A percentile compares a stretch with the other conserved stretches of the same genome.
Evolutionary conservation across 2,329 filamentous ascomycete species (phyloP).

Genomic region (Ceratocystiopsis minuta): DNA sequence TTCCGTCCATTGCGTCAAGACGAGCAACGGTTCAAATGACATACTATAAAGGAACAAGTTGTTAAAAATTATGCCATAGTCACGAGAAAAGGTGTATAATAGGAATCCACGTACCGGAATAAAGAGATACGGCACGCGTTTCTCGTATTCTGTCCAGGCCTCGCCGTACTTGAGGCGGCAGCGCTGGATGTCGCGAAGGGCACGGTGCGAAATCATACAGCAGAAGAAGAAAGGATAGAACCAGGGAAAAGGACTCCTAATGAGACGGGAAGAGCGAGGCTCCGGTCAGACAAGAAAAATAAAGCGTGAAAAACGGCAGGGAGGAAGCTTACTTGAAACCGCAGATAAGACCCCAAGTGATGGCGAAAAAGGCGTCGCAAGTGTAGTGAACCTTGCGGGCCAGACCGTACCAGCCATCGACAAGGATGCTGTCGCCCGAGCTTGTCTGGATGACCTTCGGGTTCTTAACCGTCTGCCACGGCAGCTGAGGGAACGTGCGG

Average conservation of each 20-base stretch:
- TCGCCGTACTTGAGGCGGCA: constrained; percentile 59
- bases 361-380: constrained; percentile 61
- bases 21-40: neutral
- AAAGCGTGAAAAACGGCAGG: neutral
- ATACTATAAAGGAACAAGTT: neutral
- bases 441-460: constrained; percentile 51
- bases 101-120: constrained; percentile 26
- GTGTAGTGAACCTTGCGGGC: constrained; percentile 67
- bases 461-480: constrained; percentile 58
- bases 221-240: constrained; percentile 77
- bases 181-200: constrained; percentile 55
- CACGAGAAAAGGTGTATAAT: neutral
- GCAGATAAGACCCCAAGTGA: constrained; percentile 65
- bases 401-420: constrained; percentile 61
- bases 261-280: too few species aligned
- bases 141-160: constrained; percentile 12
- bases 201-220: constrained; percentile 66
- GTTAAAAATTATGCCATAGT: neutral
- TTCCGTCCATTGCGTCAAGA: too few species aligned
- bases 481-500: constrained; percentile 62
- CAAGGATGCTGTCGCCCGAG: constrained; percentile 51
- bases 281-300: neutral
- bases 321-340: constrained; percentile 35
- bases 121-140: constrained; percentile 13
- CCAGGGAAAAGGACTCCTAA: constrained; percentile 62